Base-by-base conservation (phyloP, 768 basidiomycete species). In the Hygrocybe punicea region DNA sequence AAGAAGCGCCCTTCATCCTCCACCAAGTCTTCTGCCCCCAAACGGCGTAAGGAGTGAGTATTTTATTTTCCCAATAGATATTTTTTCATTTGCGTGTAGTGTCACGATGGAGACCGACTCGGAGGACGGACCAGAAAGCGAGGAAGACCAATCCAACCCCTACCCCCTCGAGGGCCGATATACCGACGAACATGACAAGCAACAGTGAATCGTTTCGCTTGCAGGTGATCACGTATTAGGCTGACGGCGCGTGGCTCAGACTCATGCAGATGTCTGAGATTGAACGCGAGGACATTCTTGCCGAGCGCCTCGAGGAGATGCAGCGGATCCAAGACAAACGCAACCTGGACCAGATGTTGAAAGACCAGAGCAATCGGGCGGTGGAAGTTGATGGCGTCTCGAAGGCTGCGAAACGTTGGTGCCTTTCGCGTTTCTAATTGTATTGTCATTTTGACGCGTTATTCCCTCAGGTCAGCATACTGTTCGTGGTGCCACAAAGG, bases 101-200 rank as follows among this genome's bases (percentile, higher is more conserved):
- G 42, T 70, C 58, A 74, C 73, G 13, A 60, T 70, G 64, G 71
- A 73, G 51, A 72, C 70, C 34, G 76, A 80, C 33, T 81, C 81
- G 34, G 84, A 85, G 16, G 84, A 81, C n/a, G 42, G 19, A 16
- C 53, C 56, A 24, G 56, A 56, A 35, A 56, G 55, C 56, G 51
- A 52, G 33, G 51, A 51, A 35, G 48, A 51, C 25, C 23, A 52
- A 16, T 55, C 58, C 13, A 87, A 91, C 62, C 86, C 85, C 3
- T 98, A 92, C 68, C 95, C 93, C 0, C 74, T 97, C 11, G 96
- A 98, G 64, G 93, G 92, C 50, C 91, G 92, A 71, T 98, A 91
- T 67, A 81, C 81, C 57, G 86, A 97, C 65, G 92, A 93, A 63
- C 80, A 76, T 11, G 96, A 98, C 71, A 82, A 88, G 65, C 81